These are phyloP conservation scores for Phytophthora pluvialis DNA, from an alignment of 352 stramenopile genomes.

Conservation along the genomic window DNA sequence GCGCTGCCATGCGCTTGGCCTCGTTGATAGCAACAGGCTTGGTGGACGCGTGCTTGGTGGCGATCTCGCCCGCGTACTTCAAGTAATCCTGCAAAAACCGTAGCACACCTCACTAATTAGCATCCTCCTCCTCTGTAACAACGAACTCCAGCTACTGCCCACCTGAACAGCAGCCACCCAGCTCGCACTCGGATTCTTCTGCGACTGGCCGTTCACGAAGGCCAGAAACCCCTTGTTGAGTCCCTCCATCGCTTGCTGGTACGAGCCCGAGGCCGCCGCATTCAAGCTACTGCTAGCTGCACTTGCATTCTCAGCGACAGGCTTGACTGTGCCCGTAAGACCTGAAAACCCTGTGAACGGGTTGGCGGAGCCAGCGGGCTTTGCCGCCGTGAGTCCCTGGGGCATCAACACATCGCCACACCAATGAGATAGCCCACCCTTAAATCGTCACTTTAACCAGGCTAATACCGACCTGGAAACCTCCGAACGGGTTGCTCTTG, in stretches of 20 bases:
- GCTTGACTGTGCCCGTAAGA: slow-evolving; percentile 36
- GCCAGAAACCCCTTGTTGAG: slow-evolving; percentile 85
- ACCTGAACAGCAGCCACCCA: slow-evolving; percentile 74
- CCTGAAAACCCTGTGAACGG: slow-evolving; percentile 75
- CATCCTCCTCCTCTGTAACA: neutral
- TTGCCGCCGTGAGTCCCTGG: slow-evolving; percentile 41
- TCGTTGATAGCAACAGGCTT: slow-evolving; percentile 61
- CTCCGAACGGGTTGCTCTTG: slow-evolving; percentile 51
- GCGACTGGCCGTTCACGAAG: slow-evolving; percentile 71
- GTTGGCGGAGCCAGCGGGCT: slow-evolving; percentile 40
- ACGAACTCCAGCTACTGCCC: neutral
- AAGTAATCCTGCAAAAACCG: slow-evolving; percentile 68
- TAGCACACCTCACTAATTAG: slow-evolving; percentile 9
- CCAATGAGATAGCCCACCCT: neutral
- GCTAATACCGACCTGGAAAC: slow-evolving; percentile 44
- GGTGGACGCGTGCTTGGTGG: slow-evolving; percentile 62
- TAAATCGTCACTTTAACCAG: neutral
- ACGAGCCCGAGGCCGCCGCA: slow-evolving; percentile 33
- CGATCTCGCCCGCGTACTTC: slow-evolving; percentile 68
- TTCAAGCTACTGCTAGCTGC: slow-evolving; percentile 16
- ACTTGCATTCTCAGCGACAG: slow-evolving; percentile 1
- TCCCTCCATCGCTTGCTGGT: slow-evolving; percentile 79
- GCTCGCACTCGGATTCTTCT: slow-evolving; percentile 70
- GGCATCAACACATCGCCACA: slow-evolving; percentile 8
- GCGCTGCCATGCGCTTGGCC: slow-evolving; percentile 18